A percentile compares a stretch with the other conserved stretches of the same genome.
Evolutionary conservation across 2,329 filamentous ascomycete genomes (phyloP).

Genomic region (Blastomyces gilchristii): DNA sequence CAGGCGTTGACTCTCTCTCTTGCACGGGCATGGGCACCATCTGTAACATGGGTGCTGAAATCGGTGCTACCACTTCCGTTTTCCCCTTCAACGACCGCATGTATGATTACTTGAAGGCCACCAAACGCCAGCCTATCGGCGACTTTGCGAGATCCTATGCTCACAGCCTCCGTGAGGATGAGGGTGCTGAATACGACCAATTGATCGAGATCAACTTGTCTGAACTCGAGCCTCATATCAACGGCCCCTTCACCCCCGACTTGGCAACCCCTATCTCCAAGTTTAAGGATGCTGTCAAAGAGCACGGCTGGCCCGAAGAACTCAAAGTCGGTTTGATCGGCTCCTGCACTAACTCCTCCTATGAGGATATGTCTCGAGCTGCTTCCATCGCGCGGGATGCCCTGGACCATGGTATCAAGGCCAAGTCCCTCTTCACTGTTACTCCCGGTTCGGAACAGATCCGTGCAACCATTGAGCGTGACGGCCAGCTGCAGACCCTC

Average conservation of each 20-base stretch:
- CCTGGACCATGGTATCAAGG: slow-evolving; percentile 82
- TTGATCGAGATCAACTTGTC: slow-evolving; percentile 91
- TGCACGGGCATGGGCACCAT: slow-evolving; percentile 85
- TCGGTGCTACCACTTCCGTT: slow-evolving; percentile 70
- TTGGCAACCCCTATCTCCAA: slow-evolving; percentile 95
- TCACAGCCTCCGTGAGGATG: slow-evolving; percentile 73
- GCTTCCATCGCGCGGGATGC: slow-evolving; percentile 88
- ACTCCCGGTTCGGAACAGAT: slow-evolving; percentile 97
- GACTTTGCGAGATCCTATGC: slow-evolving; percentile 81
- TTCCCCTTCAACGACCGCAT: slow-evolving; percentile 98
- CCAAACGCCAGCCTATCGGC: slow-evolving; percentile 81
- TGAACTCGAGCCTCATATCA: slow-evolving; percentile 94
- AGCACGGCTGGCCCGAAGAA: slow-evolving; percentile 92
- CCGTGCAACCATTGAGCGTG: slow-evolving; percentile 79
- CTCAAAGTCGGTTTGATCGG: slow-evolving; percentile 95
- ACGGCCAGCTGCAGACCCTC: slow-evolving; percentile 86
- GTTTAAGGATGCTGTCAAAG: slow-evolving; percentile 87
- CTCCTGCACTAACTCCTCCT: slow-evolving; percentile 90
- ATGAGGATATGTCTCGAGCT: slow-evolving; percentile 86
- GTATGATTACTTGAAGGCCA: slow-evolving; percentile 89
- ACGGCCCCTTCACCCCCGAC: slow-evolving; percentile 97
- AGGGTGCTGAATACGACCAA: slow-evolving; percentile 91
- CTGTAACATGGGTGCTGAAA: slow-evolving; percentile 57
- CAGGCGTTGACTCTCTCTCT: slow-evolving; percentile 63
- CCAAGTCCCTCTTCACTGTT: slow-evolving; percentile 86